A percentile compares a stretch with the other conserved stretches of the same genome.
Evolutionary conservation across 2,329 filamentous ascomycete species (phyloP).

Genomic region (Bipolaris sorokiniana): DNA sequence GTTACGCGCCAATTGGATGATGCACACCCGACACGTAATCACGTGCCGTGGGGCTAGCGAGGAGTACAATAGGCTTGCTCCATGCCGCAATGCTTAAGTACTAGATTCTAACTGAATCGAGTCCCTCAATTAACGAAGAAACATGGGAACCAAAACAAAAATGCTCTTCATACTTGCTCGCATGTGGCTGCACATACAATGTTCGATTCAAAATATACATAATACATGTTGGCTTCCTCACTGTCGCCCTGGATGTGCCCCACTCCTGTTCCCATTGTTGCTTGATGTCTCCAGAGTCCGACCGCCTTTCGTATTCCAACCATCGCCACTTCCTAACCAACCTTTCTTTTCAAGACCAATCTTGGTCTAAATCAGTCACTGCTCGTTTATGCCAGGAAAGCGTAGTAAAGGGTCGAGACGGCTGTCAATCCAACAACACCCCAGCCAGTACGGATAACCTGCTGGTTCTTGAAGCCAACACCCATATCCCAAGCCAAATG

Average conservation of each 20-base stretch:
- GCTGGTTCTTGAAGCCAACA: slow-evolving; percentile 65
- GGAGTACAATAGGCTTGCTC: too few relatives aligned
- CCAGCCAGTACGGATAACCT: slow-evolving; percentile 71
- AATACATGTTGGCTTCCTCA: slow-evolving; percentile 5
- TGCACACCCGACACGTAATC: slow-evolving; percentile 20
- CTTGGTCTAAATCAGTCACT: neutral
- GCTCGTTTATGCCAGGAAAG: slow-evolving; percentile 24
- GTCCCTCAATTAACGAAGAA: neutral
- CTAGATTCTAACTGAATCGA: neutral
- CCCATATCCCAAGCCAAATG: slow-evolving; percentile 75
- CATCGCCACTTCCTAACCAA: neutral
- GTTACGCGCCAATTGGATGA: slow-evolving; percentile 21
- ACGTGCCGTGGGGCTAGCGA: slow-evolving; percentile 16
- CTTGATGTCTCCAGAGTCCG: neutral
- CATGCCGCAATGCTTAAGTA: neutral
- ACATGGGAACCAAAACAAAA: neutral
- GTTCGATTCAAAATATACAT: slow-evolving; percentile 11
- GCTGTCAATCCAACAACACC: slow-evolving; percentile 63
- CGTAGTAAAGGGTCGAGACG: slow-evolving; percentile 44
- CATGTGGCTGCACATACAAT: slow-evolving; percentile 14
- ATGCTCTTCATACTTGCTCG: neutral
- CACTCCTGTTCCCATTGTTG: neutral
- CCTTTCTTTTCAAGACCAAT: neutral
- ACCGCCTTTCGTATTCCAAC: neutral
- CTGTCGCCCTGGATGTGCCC: neutral